These are phyloP conservation scores for Aureobasidium sp. DNA, from an alignment of 2,329 filamentous ascomycete species.

Conservation along the genomic window DNA sequence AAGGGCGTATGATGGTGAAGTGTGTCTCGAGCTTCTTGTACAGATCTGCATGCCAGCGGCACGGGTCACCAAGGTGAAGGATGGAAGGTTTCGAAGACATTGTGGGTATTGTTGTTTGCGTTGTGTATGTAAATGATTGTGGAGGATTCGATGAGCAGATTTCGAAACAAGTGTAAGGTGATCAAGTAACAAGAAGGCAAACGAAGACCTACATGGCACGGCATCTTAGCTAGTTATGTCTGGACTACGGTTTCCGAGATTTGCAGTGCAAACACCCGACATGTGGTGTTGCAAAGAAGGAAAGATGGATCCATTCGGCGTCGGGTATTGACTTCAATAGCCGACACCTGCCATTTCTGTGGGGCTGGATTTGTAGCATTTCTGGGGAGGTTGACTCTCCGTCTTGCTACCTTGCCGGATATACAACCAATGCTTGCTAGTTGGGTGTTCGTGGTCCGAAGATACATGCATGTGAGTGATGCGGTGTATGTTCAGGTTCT, in stretches of 20 bases:
- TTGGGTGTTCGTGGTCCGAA: too few species aligned
- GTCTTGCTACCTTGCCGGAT: too few species aligned
- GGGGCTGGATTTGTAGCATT: neutral
- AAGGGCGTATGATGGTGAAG: conserved; percentile 31
- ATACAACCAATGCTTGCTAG: too few species aligned
- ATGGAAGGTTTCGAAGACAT: conserved; percentile 27
- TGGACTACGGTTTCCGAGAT: conserved; percentile 5
- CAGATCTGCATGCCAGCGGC: conserved; percentile 36
- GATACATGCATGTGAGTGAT: too few species aligned
- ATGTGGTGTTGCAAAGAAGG: neutral
- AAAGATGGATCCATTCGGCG: neutral
- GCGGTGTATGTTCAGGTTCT: too few species aligned
- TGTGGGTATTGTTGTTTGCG: neutral
- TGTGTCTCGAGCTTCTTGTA: conserved; percentile 28
- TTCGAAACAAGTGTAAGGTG: too few species aligned
- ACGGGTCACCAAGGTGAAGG: conserved; percentile 36
- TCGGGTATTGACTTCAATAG: conserved; percentile 3
- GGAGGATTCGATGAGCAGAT: too few species aligned
- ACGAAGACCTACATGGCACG: neutral
- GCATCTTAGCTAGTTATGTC: neutral
- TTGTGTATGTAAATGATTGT: neutral
- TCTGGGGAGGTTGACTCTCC: too few species aligned
- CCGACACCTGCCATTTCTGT: neutral
- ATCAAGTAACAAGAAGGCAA: too few species aligned
- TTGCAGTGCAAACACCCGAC: neutral